Conservation (phyloP, 75 land plant genomes). For the Ceratopteris richardii region DNA sequence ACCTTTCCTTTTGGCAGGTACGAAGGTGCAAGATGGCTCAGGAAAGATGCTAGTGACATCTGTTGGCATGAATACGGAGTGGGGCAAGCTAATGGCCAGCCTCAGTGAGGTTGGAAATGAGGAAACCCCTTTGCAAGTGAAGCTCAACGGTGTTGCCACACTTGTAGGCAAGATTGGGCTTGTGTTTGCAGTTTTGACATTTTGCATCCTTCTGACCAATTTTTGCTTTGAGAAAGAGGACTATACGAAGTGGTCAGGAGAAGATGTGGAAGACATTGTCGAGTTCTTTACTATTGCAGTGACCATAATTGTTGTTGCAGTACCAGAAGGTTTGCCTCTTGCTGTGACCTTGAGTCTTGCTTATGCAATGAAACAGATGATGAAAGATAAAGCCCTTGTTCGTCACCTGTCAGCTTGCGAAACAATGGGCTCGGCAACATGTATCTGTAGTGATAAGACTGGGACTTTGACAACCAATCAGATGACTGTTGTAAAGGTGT, state of each 20-base stretch:
- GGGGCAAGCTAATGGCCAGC: constrained; percentile 56
- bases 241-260: constrained; percentile 28
- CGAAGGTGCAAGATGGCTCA: constrained; percentile 63
- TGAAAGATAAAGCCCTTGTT: constrained; percentile 72
- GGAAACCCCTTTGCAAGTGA: constrained; percentile 60
- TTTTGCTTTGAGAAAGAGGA: constrained; percentile 30
- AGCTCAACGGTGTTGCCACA: constrained; percentile 53
- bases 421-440: constrained; percentile 87
- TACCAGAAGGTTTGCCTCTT: constrained; percentile 88
- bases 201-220: constrained; percentile 33
- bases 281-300: constrained; percentile 59
- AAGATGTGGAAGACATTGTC: constrained; percentile 33
- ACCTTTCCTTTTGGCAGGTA: constrained; percentile 55
- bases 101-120: constrained; percentile 45
- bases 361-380: constrained; percentile 84
- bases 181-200: constrained; percentile 34
- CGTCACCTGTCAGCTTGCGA: constrained; percentile 86
- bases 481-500: constrained; percentile 64
- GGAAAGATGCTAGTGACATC: constrained; percentile 45
- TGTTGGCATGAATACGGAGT: constrained; percentile 65
- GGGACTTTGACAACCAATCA: constrained; percentile 84
- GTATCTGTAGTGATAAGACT: constrained; percentile 83
- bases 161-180: constrained; percentile 55
- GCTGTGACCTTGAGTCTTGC: constrained; percentile 89
- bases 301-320: constrained; percentile 87